A percentile compares a stretch with the other conserved stretches of the same genome.
Evolutionary conservation across 129 eudicot genomes (phyloP).

Genomic region (Silybum marianum): DNA sequence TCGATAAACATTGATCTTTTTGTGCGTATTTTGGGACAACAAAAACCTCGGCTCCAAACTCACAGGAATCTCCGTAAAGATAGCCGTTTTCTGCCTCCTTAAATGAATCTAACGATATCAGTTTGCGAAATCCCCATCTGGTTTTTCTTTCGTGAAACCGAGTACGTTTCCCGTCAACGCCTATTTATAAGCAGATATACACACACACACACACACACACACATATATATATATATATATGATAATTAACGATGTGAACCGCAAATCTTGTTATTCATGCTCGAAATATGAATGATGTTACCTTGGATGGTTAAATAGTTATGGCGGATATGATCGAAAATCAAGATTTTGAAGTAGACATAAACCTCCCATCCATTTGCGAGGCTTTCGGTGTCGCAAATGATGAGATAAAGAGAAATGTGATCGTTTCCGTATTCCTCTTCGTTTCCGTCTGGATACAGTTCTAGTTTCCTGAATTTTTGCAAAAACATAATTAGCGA

Average conservation of each 20-base stretch:
- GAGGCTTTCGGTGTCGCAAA: slow-evolving; percentile 29
- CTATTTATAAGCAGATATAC: slow-evolving; percentile 1
- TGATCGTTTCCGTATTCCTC: slow-evolving; percentile 26
- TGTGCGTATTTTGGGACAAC: slow-evolving; percentile 39
- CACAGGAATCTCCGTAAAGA: slow-evolving; percentile 40
- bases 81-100: slow-evolving; percentile 33
- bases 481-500: neutral
- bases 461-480: slow-evolving; percentile 31
- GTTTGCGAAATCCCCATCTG: slow-evolving; percentile 38
- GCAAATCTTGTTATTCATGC: neutral
- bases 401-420: slow-evolving; percentile 35
- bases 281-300: neutral
- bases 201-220: no score
- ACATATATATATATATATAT: no score
- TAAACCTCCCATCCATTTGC: slow-evolving; percentile 36
- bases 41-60: slow-evolving; percentile 45
- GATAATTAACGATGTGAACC: neutral
- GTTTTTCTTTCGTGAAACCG: slow-evolving; percentile 38
- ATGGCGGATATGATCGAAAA: slow-evolving; percentile 37
- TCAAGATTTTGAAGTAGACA: slow-evolving; percentile 36
- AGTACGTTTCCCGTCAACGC: slow-evolving; percentile 31
- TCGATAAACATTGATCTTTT: slow-evolving; percentile 35
- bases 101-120: slow-evolving; percentile 35
- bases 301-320: slow-evolving; percentile 45
- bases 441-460: slow-evolving; percentile 39